Evolutionary conservation across 2,329 filamentous ascomycete species (phyloP).

Genomic region (Neobulgaria alba): DNA sequence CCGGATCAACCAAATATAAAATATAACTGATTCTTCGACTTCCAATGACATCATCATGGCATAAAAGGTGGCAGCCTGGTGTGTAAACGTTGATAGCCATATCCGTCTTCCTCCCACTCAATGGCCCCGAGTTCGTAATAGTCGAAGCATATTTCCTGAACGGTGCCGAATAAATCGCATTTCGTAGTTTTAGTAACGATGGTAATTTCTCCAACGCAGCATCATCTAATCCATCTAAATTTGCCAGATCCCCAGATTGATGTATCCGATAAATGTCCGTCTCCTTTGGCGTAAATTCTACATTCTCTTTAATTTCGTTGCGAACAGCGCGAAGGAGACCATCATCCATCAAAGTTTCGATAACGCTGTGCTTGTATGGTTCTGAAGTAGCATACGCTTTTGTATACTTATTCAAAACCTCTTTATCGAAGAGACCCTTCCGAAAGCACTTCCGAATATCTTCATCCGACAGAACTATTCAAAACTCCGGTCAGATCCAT

Average conservation of each 20-base stretch:
- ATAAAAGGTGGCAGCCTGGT: conserved; percentile 87
- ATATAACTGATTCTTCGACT: conserved; percentile 94
- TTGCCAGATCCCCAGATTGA: conserved; percentile 94
- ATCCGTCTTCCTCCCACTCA: conserved; percentile 92
- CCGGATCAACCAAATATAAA: conserved; percentile 87
- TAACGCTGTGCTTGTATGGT: conserved; percentile 89
- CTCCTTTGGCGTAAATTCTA: conserved; percentile 95
- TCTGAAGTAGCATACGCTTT: conserved; percentile 53
- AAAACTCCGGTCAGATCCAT: conserved; percentile 11
- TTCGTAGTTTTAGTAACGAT: conserved; percentile 82
- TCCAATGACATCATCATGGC: conserved; percentile 99
- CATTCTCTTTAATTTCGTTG: conserved; percentile 78
- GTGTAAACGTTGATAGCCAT: conserved; percentile 99
- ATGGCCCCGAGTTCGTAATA: conserved; percentile 75
- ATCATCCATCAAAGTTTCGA: conserved; percentile 71
- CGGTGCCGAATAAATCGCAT: conserved; percentile 82
- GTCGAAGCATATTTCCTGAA: conserved; percentile 85
- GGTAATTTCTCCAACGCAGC: conserved; percentile 78
- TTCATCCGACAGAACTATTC: conserved; percentile 25
- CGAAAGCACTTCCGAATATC: conserved; percentile 43
- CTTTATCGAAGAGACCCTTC: conserved; percentile 53
- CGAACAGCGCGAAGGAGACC: conserved; percentile 77
- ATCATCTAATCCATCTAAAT: conserved; percentile 88
- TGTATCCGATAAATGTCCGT: conserved; percentile 99
- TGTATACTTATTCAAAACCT: conserved; percentile 50